phyloP scores from a whole-genome alignment of 2,329 filamentous ascomycete genomes.

The Hypoxylon rubiginosum region DNA sequence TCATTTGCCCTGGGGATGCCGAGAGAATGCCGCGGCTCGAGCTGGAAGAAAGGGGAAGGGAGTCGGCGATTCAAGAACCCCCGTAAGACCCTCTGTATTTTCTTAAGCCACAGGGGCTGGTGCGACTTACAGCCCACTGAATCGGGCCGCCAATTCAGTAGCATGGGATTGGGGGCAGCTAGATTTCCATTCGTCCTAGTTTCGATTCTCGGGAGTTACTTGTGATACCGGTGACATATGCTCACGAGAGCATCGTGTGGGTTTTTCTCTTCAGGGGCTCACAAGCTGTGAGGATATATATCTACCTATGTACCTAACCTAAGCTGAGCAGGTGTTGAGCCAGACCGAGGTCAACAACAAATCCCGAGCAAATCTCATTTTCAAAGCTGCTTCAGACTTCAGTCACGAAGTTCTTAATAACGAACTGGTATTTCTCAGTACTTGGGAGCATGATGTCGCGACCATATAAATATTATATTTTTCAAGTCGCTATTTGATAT shows the following conservation, averaged over 20 bases:
- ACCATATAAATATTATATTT: constrained; percentile 14
- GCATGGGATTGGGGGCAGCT: constrained; percentile 6
- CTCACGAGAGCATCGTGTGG: constrained; percentile 28
- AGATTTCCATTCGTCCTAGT: constrained; percentile 30
- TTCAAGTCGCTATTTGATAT: constrained; percentile 9
- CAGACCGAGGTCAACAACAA: not conserved
- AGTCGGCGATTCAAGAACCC: constrained; percentile 36
- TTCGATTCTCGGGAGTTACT: constrained; percentile 29
- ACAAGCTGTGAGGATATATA: not conserved
- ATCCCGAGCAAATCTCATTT: not conserved
- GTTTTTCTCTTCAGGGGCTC: not conserved
- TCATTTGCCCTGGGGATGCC: constrained; percentile 9
- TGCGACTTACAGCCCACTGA: constrained; percentile 12
- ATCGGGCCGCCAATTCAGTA: constrained; percentile 21
- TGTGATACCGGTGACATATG: constrained; percentile 28
- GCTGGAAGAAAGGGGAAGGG: constrained; percentile 10
- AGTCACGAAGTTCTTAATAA: not conserved
- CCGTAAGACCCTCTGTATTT: not conserved
- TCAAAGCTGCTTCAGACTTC: too few relatives aligned
- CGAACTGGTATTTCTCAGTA: not conserved
- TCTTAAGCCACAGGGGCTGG: constrained; percentile 14
- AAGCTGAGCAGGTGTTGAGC: not conserved
- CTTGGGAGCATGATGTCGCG: not conserved
- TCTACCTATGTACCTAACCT: not conserved
- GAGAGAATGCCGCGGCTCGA: constrained; percentile 37